Conservation (phyloP, 768 basidiomycete species). For the Hypsizygus marmoreus region DNA sequence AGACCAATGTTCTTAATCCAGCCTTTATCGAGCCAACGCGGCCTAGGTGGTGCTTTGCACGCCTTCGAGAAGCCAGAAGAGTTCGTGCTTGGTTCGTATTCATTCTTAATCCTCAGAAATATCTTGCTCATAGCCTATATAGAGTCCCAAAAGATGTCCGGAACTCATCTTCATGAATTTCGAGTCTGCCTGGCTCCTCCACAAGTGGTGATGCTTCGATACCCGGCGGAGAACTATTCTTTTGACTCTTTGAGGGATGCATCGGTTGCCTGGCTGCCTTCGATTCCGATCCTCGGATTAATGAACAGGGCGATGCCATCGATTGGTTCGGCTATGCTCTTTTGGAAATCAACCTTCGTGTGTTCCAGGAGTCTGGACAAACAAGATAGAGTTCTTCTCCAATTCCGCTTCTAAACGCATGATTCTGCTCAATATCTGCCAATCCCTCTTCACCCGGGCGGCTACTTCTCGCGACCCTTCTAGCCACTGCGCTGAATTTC, state of each 20-base stretch:
- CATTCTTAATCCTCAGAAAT: neutral
- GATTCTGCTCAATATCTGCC: constrained; percentile 80
- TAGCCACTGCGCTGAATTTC: constrained; percentile 87
- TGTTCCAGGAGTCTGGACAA: constrained; percentile 95
- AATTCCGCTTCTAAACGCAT: constrained; percentile 75
- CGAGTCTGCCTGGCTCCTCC: constrained; percentile 77
- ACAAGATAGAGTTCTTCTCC: constrained; percentile 90
- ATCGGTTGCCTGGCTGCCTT: constrained; percentile 85
- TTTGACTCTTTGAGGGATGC: constrained; percentile 83
- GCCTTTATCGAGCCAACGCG: constrained; percentile 82
- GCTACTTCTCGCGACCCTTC: constrained; percentile 74
- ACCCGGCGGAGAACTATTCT: constrained; percentile 85
- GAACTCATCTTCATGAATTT: constrained; percentile 86
- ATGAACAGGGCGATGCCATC: constrained; percentile 69
- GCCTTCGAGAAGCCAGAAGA: constrained; percentile 84
- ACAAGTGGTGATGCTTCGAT: constrained; percentile 76
- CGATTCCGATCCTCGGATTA: constrained; percentile 67
- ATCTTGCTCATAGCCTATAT: constrained; percentile 13
- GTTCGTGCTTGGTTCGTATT: constrained; percentile 67
- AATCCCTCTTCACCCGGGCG: constrained; percentile 80
- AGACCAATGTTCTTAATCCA: constrained; percentile 46
- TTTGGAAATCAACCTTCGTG: constrained; percentile 82
- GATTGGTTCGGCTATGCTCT: constrained; percentile 83
- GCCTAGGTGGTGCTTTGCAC: constrained; percentile 78
- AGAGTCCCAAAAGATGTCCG: constrained; percentile 88